These are phyloP conservation scores for Aspergillus bridgeri DNA, from an alignment of 495 filamentous ascomycete genomes.

Conservation along the genomic window DNA sequence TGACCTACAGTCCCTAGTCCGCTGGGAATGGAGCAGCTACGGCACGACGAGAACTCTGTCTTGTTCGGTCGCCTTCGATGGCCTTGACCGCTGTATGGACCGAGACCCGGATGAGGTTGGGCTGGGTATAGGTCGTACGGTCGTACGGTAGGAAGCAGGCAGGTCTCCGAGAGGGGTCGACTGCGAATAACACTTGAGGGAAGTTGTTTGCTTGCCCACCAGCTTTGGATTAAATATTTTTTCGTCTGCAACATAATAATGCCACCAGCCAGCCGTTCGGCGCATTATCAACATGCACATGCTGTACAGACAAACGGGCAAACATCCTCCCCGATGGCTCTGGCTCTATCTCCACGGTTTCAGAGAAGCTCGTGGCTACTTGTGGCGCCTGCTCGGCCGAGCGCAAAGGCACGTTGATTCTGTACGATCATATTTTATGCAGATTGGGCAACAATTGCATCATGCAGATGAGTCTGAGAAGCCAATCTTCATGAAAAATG, in stretches of 20 bases:
- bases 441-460: constrained; percentile 14
- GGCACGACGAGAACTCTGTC: neutral
- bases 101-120: neutral
- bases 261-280: neutral
- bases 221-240: neutral
- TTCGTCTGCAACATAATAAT: neutral
- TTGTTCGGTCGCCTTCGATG: neutral
- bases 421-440: constrained; percentile 10
- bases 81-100: neutral
- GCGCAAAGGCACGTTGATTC: neutral
- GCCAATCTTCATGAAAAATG: neutral
- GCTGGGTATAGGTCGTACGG: neutral
- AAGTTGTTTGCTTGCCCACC: neutral
- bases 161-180: neutral
- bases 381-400: neutral
- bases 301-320: neutral
- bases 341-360: neutral
- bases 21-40: neutral
- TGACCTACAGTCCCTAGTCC: neutral
- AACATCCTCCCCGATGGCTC: neutral
- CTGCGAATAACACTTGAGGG: neutral
- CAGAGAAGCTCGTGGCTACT: neutral
- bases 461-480: constrained; percentile 8
- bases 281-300: neutral
- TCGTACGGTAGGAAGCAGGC: neutral